Conservation (phyloP, 805 yeast species). For the Wickerhamiella allomyrinae region DNA sequence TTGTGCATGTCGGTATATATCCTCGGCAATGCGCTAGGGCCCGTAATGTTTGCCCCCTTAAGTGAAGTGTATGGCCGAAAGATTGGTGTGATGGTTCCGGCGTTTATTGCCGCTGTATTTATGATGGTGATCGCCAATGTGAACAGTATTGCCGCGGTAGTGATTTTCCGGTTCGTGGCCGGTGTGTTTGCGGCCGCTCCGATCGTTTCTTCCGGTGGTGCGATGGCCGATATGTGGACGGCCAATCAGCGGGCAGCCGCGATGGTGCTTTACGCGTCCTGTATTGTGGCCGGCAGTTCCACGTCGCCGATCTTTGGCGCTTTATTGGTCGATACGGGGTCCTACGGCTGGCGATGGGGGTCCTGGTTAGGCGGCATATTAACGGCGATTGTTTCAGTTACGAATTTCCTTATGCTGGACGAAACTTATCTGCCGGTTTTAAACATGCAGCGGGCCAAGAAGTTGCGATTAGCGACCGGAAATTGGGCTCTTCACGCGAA, state of each 20-base stretch:
- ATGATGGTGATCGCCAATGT: slow-evolving; percentile 27
- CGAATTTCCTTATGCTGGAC: slow-evolving; percentile 27
- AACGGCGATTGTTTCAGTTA: slow-evolving; percentile 22
- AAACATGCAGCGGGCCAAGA: slow-evolving; percentile 48
- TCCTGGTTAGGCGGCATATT: slow-evolving; percentile 38
- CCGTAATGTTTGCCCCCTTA: slow-evolving; percentile 43
- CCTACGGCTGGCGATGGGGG: slow-evolving; percentile 46
- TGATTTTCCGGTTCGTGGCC: slow-evolving; percentile 41
- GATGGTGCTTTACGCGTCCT: slow-evolving; percentile 34
- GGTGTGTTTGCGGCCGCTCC: slow-evolving; percentile 49
- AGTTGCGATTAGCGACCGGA: slow-evolving; percentile 61
- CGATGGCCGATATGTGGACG: slow-evolving; percentile 42
- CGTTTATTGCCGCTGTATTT: slow-evolving; percentile 35
- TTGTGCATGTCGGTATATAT: slow-evolving; percentile 43
- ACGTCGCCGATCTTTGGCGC: slow-evolving; percentile 34
- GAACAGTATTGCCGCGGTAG: slow-evolving; percentile 29
- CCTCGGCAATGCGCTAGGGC: slow-evolving; percentile 48
- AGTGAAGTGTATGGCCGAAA: slow-evolving; percentile 45
- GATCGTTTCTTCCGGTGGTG: slow-evolving; percentile 48
- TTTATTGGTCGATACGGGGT: slow-evolving; percentile 26
- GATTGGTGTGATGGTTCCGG: slow-evolving; percentile 34
- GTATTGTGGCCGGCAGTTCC: slow-evolving; percentile 32
- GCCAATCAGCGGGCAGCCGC: slow-evolving; percentile 42
- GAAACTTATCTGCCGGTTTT: slow-evolving; percentile 32
- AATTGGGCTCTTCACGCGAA: slow-evolving; percentile 76